Conservation (phyloP, 805 yeast species). For the Maudiozyma saulgeensis region DNA sequence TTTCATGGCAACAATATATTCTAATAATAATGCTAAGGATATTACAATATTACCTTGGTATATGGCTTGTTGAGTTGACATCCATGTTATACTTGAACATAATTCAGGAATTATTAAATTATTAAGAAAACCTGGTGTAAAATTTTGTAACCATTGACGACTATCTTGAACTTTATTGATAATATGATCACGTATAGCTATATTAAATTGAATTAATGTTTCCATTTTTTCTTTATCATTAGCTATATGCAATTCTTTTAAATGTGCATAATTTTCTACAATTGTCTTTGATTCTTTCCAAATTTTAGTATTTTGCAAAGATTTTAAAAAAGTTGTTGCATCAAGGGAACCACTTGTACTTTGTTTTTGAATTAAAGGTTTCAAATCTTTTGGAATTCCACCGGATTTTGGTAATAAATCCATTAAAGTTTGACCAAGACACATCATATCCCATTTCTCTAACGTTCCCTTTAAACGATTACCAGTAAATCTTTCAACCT, state of each 20-base stretch:
- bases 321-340: not conserved
- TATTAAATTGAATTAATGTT: conserved; percentile 14
- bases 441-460: not conserved
- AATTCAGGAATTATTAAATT: conserved; percentile 65
- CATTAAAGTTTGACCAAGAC: conserved; percentile 28
- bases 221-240: conserved; percentile 44
- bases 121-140: conserved; percentile 39
- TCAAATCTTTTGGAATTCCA: conserved; percentile 32
- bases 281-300: conserved; percentile 13
- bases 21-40: conserved; percentile 25
- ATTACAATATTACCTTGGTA: conserved; percentile 14
- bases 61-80: not conserved
- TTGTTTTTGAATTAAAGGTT: conserved; percentile 7
- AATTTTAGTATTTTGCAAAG: conserved; percentile 14
- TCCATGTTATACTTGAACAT: conserved; percentile 6
- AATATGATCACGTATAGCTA: not conserved
- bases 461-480: not conserved
- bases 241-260: conserved; percentile 48
- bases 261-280: conserved; percentile 32
- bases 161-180: not conserved
- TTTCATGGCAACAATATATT: conserved; percentile 21
- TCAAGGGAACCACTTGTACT: not conserved
- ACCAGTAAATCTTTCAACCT: not conserved
- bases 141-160: not conserved
- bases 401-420: conserved; percentile 28